Conservation (phyloP, 2,329 filamentous ascomycete genomes). For the Aureobasidium subglaciale region DNA sequence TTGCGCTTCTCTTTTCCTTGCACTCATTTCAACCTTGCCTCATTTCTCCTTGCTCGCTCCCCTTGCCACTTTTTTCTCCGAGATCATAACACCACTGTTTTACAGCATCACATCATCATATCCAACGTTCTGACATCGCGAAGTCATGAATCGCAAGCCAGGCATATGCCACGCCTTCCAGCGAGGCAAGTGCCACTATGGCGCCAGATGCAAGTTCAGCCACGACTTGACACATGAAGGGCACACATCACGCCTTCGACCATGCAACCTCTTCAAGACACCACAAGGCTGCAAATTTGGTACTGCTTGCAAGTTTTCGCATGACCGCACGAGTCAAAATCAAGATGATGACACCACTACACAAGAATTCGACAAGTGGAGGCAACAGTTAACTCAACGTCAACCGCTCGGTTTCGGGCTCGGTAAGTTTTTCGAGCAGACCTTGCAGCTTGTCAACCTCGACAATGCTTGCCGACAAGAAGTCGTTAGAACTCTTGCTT, state of each 20-base stretch:
- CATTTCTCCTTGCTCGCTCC: too few relatives aligned
- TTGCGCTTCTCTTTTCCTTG: too few relatives aligned
- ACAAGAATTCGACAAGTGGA: background rate
- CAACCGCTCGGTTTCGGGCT: background rate
- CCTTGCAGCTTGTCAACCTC: slow-evolving; percentile 18
- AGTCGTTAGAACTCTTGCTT: slow-evolving; percentile 20
- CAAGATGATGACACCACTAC: background rate
- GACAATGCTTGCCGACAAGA: slow-evolving; percentile 21
- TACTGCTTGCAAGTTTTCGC: background rate
- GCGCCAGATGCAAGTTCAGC: background rate
- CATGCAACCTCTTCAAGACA: background rate
- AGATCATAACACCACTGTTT: background rate
- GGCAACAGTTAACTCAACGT: background rate
- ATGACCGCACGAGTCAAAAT: background rate
- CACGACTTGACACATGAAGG: background rate
- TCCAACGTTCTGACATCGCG: too few relatives aligned
- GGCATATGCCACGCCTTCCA: background rate
- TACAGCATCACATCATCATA: too few relatives aligned
- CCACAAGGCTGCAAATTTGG: background rate
- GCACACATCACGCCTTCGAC: too few relatives aligned
- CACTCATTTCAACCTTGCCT: too few relatives aligned
- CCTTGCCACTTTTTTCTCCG: too few relatives aligned
- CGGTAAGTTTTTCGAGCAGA: slow-evolving; percentile 19
- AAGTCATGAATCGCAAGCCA: too few relatives aligned
- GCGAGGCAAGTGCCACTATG: background rate